A percentile compares a stretch with the other conserved stretches of the same genome.
phyloP scores from a whole-genome alignment of 345 rosid species.

The Acer saccharum region DNA sequence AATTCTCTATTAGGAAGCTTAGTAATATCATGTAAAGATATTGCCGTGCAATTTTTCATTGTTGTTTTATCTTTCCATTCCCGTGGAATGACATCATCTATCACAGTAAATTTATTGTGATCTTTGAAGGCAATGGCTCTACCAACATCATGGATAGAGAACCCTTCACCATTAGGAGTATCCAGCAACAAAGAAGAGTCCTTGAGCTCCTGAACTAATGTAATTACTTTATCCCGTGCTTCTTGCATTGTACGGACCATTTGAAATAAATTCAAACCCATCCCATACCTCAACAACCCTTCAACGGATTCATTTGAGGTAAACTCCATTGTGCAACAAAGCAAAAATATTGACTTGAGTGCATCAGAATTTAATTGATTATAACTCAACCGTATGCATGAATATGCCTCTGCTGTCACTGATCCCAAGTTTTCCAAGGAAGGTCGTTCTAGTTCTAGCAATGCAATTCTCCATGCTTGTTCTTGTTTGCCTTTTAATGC shows the following conservation, averaged over 20 bases:
- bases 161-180: not conserved
- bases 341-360: slow-evolving; percentile 28
- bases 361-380: slow-evolving; percentile 22
- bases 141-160: slow-evolving; percentile 27
- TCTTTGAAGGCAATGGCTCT: slow-evolving; percentile 11
- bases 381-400: slow-evolving; percentile 25
- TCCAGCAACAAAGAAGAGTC: slow-evolving; percentile 23
- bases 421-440: not conserved
- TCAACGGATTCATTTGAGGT: not conserved
- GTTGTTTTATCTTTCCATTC: not conserved
- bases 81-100: no score
- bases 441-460: not conserved
- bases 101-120: not conserved
- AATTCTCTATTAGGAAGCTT: not conserved
- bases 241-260: not conserved
- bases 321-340: slow-evolving; percentile 16
- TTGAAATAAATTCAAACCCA: slow-evolving; percentile 26
- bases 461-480: slow-evolving; percentile 27
- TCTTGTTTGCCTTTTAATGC: slow-evolving; percentile 11
- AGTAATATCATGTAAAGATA: not conserved
- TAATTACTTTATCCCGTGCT: slow-evolving; percentile 13
- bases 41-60: not conserved
- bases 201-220: slow-evolving; percentile 27
- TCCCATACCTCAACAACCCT: slow-evolving; percentile 23
- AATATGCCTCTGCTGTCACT: not conserved